These are phyloP conservation scores for Phytophthora chlamydospora DNA, from an alignment of 352 stramenopile genomes.

Conservation along the genomic window DNA sequence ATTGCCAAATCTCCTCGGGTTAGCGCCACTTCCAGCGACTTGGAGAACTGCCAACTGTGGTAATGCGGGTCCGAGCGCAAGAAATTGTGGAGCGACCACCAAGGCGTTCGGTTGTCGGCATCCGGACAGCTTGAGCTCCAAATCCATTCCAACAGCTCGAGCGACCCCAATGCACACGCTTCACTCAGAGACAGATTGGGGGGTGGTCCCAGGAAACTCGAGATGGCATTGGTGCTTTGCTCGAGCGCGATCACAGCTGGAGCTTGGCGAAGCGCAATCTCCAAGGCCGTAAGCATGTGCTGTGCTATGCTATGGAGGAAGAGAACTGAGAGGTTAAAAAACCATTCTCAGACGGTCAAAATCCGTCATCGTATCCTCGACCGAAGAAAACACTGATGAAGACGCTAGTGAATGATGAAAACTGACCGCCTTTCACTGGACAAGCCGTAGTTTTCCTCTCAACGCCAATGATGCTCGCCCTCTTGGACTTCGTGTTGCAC, in stretches of 20 bases:
- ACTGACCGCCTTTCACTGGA: too few relatives aligned
- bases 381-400: too few relatives aligned
- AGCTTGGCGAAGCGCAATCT: too few relatives aligned
- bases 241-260: too few relatives aligned
- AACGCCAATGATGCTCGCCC: too few relatives aligned
- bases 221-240: neutral
- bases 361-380: too few relatives aligned
- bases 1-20: neutral
- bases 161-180: neutral
- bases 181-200: neutral
- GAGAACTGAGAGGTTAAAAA: too few relatives aligned
- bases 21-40: neutral
- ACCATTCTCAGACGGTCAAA: too few relatives aligned
- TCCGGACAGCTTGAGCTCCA: neutral
- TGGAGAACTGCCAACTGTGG: neutral
- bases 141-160: conserved; percentile 8
- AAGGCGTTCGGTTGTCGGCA: neutral
- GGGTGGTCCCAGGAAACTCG: conserved; percentile 2
- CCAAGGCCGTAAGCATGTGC: too few relatives aligned
- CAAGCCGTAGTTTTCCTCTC: too few relatives aligned
- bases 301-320: too few relatives aligned
- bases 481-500: conserved; percentile 6
- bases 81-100: conserved; percentile 3
- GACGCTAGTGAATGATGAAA: too few relatives aligned
- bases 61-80: conserved; percentile 7